phyloP scores from a whole-genome alignment of 73 alveolate species.

The Paramecium biaurelia region DNA sequence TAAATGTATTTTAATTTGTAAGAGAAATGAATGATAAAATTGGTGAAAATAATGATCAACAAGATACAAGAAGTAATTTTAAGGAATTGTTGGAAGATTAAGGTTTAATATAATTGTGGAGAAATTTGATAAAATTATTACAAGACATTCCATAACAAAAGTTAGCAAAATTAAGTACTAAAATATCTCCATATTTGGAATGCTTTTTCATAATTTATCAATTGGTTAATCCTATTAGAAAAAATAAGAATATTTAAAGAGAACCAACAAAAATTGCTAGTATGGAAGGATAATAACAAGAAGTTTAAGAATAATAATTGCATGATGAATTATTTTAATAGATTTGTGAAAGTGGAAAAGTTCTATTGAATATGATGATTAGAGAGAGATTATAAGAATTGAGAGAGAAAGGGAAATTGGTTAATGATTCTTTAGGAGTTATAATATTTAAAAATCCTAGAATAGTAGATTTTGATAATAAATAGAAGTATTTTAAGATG shows the following conservation, averaged over 20 bases:
- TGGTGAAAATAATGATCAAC: neutral
- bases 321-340: neutral
- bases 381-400: conserved; percentile 39
- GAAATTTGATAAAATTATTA: neutral
- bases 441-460: conserved; percentile 42
- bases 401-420: neutral
- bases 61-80: neutral
- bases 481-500: conserved; percentile 44
- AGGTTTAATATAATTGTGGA: neutral
- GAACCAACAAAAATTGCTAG: conserved; percentile 7
- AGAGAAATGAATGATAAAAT: conserved; percentile 12
- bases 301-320: neutral
- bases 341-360: conserved; percentile 22
- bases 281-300: conserved; percentile 5
- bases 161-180: neutral
- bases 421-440: conserved; percentile 48
- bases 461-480: conserved; percentile 54
- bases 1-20: conserved; percentile 27
- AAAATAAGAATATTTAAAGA: neutral
- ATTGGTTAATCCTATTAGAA: neutral
- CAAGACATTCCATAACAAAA: neutral
- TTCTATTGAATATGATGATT: neutral
- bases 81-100: conserved; percentile 20
- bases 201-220: conserved; percentile 11
- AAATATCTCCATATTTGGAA: conserved; percentile 39